Evolutionary conservation across 192 early-diverging fungal genomes (phyloP).

Genomic region (Podila minutissima): DNA sequence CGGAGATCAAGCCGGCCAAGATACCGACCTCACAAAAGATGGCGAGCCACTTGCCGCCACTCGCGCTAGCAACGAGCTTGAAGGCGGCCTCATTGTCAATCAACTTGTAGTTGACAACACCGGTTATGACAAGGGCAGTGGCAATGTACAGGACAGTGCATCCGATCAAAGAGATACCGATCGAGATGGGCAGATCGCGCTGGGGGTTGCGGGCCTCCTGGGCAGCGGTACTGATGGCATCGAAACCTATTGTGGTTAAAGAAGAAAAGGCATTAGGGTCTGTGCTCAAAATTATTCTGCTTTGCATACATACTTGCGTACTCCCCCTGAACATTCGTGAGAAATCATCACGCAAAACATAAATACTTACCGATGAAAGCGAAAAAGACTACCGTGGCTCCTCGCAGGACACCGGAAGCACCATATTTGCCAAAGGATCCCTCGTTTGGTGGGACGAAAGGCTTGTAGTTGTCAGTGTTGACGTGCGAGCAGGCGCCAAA

Average conservation of each 20-base stretch:
- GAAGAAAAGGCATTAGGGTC: not conserved
- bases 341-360: not conserved
- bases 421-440: slow-evolving; percentile 72
- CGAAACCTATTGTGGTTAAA: slow-evolving; percentile 60
- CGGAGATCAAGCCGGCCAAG: slow-evolving; percentile 80
- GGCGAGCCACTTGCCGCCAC: slow-evolving; percentile 69
- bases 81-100: slow-evolving; percentile 63
- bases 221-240: slow-evolving; percentile 86
- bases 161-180: slow-evolving; percentile 75
- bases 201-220: slow-evolving; percentile 85
- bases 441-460: slow-evolving; percentile 76
- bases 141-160: slow-evolving; percentile 83
- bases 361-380: slow-evolving; percentile 74
- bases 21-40: slow-evolving; percentile 82
- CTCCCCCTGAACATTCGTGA: too few relatives aligned
- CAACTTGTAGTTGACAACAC: slow-evolving; percentile 70
- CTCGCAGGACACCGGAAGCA: slow-evolving; percentile 73
- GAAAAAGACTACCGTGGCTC: slow-evolving; percentile 80
- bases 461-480: slow-evolving; percentile 75
- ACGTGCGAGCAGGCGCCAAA: slow-evolving; percentile 77
- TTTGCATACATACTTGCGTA: not conserved
- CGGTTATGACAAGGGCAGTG: slow-evolving; percentile 75
- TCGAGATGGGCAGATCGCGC: slow-evolving; percentile 86
- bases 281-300: not conserved
- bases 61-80: slow-evolving; percentile 54